Conservation (phyloP, 805 yeast genomes). For the Pichia rugopelliculosa region DNA sequence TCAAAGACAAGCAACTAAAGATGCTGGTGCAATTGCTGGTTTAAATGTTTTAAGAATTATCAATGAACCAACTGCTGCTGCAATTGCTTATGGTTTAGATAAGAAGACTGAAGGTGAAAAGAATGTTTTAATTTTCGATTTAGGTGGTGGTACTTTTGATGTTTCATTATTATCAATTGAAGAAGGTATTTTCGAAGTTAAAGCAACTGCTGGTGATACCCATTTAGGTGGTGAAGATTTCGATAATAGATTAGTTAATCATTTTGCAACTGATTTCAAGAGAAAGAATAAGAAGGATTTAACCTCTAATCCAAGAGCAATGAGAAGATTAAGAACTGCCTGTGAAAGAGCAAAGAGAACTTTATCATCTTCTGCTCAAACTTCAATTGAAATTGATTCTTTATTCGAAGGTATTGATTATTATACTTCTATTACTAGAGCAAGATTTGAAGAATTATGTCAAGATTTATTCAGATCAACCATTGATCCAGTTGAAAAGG, state of each 20-base stretch:
- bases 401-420: constrained; percentile 92
- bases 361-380: constrained; percentile 90
- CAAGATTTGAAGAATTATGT: constrained; percentile 95
- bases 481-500: constrained; percentile 91
- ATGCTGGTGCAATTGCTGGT: constrained; percentile 71
- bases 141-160: constrained; percentile 85
- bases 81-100: constrained; percentile 72
- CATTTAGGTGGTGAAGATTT: constrained; percentile 85
- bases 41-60: constrained; percentile 67
- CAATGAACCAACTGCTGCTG: constrained; percentile 84
- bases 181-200: constrained; percentile 73
- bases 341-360: constrained; percentile 99
- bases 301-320: constrained; percentile 89
- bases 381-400: constrained; percentile 92
- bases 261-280: constrained; percentile 92
- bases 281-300: constrained; percentile 96
- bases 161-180: constrained; percentile 72
- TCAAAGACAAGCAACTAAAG: constrained; percentile 78
- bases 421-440: constrained; percentile 94
- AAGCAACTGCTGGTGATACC: constrained; percentile 79
- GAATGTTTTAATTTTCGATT: constrained; percentile 56
- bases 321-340: constrained; percentile 97
- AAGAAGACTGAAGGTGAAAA: constrained; percentile 42
- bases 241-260: constrained; percentile 75
- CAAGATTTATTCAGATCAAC: constrained; percentile 91